These are phyloP conservation scores for Lumnitzera racemosa DNA, from an alignment of 345 rosid species.

Conservation along the genomic window DNA sequence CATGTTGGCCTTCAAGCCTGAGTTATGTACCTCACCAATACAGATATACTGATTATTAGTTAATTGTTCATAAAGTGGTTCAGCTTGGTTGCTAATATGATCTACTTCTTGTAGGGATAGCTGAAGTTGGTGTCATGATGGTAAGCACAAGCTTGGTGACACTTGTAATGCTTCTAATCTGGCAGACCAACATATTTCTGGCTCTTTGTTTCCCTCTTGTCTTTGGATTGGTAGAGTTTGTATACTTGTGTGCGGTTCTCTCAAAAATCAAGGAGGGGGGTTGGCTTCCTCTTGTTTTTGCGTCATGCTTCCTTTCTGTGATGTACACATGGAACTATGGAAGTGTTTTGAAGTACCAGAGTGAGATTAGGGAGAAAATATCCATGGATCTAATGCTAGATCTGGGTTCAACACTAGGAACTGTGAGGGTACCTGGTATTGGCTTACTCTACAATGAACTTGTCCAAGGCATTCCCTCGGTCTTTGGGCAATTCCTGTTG, in stretches of 20 bases:
- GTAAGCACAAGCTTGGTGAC: conserved; percentile 85
- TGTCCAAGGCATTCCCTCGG: conserved; percentile 85
- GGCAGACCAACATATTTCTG: conserved; percentile 83
- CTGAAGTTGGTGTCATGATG: conserved; percentile 95
- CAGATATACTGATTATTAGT: neutral
- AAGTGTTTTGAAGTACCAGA: conserved; percentile 83
- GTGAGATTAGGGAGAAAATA: conserved; percentile 85
- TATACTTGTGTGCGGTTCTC: conserved; percentile 74
- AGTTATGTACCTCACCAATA: conserved; percentile 1
- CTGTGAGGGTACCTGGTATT: conserved; percentile 77
- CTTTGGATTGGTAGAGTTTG: conserved; percentile 76
- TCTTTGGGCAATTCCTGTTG: conserved; percentile 77
- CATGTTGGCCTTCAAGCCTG: too few species aligned
- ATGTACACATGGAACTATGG: conserved; percentile 98
- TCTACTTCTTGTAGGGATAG: conserved; percentile 55
- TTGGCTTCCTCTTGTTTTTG: conserved; percentile 90
- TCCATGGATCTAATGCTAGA: conserved; percentile 84
- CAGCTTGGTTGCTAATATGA: neutral
- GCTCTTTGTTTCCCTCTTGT: conserved; percentile 72
- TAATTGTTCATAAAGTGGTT: neutral
- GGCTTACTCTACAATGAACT: conserved; percentile 87
- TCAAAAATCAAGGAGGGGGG: conserved; percentile 75
- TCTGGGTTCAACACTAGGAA: conserved; percentile 79
- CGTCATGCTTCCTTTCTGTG: conserved; percentile 55
- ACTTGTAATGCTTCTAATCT: conserved; percentile 86